Conservation (phyloP, 768 basidiomycete species). For the Cyclocybe aegerita region DNA sequence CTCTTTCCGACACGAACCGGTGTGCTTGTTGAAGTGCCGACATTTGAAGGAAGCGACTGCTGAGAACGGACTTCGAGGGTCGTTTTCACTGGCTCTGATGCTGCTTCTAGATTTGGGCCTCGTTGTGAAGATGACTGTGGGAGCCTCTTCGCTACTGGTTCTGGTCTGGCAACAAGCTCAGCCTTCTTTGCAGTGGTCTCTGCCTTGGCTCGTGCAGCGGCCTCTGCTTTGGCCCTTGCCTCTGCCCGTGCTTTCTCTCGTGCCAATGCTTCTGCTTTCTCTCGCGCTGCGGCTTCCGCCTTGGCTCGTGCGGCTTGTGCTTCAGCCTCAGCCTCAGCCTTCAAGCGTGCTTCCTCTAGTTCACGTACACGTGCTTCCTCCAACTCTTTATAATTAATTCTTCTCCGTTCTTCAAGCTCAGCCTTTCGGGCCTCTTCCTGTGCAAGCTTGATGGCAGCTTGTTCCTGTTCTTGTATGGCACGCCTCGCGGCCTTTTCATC, state of each 20-base stretch:
- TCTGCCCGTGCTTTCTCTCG: conserved; percentile 1
- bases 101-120: no score
- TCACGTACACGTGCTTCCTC: conserved; percentile 6
- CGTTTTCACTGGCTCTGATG: no score
- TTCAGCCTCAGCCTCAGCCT: conserved; percentile 12
- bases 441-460: conserved; percentile 9
- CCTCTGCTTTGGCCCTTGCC: background rate
- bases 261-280: conserved; percentile 8
- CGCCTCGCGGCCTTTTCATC: conserved; percentile 26
- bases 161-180: background rate
- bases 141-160: no score
- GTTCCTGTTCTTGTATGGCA: conserved; percentile 16
- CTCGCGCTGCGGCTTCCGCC: conserved; percentile 9
- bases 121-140: no score
- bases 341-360: conserved; percentile 12
- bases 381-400: conserved; percentile 5
- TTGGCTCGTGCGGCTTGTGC: background rate
- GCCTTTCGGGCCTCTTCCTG: conserved; percentile 13
- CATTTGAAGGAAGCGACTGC: no score
- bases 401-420: conserved; percentile 13
- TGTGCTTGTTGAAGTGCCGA: background rate
- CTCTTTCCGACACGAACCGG: background rate
- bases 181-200: no score
- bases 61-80: no score
- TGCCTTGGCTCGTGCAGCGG: no score